Percentiles rank a stretch among this genome's conserved stretches.
Conservation (phyloP, 768 basidiomycete species). For the Suillus tomentosus region DNA sequence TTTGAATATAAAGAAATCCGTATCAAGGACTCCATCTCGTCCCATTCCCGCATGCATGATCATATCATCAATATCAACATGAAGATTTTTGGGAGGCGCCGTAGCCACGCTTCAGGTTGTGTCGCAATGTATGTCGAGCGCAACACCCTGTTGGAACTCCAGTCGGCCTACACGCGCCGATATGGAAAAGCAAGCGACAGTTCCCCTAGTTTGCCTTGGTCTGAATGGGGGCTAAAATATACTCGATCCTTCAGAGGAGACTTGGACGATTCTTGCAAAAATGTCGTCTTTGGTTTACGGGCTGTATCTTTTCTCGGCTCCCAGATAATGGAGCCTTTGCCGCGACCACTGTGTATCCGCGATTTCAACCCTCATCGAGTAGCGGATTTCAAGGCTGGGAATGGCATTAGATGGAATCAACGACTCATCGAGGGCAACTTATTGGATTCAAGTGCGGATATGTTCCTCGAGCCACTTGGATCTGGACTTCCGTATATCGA, state of each 20-base stretch:
- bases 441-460: neutral
- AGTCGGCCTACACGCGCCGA: too few relatives aligned
- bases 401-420: neutral
- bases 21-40: too few relatives aligned
- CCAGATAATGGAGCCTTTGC: neutral
- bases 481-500: neutral
- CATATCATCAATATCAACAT: too few relatives aligned
- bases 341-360: neutral
- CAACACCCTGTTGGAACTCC: too few relatives aligned
- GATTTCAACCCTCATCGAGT: slow-evolving; percentile 1
- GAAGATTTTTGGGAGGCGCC: too few relatives aligned
- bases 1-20: too few relatives aligned
- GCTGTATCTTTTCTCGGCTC: neutral
- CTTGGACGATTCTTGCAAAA: neutral
- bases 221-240: neutral
- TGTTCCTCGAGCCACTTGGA: neutral
- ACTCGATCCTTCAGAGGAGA: neutral
- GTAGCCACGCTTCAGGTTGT: too few relatives aligned
- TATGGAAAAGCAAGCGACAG: too few relatives aligned
- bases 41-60: too few relatives aligned
- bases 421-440: neutral
- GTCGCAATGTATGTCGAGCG: too few relatives aligned
- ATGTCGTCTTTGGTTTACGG: neutral
- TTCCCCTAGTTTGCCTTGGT: neutral
- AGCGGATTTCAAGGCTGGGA: neutral